These are phyloP conservation scores for Reticulascus tulasneorum DNA, from an alignment of 2,329 filamentous ascomycete species.

Conservation along the genomic window DNA sequence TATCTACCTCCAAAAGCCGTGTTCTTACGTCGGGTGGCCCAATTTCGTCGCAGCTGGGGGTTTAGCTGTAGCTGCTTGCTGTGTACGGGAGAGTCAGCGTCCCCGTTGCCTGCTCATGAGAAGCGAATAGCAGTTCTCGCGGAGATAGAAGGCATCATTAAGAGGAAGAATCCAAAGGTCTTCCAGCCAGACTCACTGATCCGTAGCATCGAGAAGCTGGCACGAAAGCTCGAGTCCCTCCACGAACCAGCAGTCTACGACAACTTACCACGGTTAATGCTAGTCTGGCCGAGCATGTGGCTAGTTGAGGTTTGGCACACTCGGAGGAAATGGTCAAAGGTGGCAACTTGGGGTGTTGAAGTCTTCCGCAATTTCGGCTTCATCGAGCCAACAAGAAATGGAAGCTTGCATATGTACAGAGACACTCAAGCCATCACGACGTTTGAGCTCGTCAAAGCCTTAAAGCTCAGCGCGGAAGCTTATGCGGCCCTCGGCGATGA, in stretches of 20 bases:
- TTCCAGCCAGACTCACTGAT: slow-evolving; percentile 27
- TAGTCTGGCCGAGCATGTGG: slow-evolving; percentile 33
- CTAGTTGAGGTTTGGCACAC: slow-evolving; percentile 26
- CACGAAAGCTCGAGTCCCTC: slow-evolving; percentile 24
- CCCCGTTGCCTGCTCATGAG: slow-evolving; percentile 11
- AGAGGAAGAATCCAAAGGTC: slow-evolving; percentile 16
- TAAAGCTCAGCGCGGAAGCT: slow-evolving; percentile 25
- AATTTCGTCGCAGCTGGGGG: slow-evolving; percentile 29
- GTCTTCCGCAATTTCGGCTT: slow-evolving; percentile 31
- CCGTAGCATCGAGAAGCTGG: slow-evolving; percentile 25
- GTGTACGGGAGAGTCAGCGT: slow-evolving; percentile 27
- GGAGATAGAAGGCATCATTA: slow-evolving; percentile 23
- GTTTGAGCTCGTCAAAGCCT: slow-evolving; percentile 28
- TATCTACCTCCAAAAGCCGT: slow-evolving; percentile 31
- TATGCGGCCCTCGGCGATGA: slow-evolving; percentile 22
- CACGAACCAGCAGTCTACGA: slow-evolving; percentile 28
- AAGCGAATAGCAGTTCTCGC: slow-evolving; percentile 18
- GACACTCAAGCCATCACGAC: slow-evolving; percentile 22
- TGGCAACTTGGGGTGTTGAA: slow-evolving; percentile 22
- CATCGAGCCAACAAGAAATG: slow-evolving; percentile 16
- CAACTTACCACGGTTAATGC: slow-evolving; percentile 24
- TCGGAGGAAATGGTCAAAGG: slow-evolving; percentile 27
- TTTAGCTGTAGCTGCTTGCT: slow-evolving; percentile 36
- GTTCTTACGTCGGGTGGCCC: slow-evolving; percentile 19
- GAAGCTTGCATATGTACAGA: slow-evolving; percentile 20